Conservation (phyloP, 2,329 filamentous ascomycete genomes). For the Drechslera avenae region DNA sequence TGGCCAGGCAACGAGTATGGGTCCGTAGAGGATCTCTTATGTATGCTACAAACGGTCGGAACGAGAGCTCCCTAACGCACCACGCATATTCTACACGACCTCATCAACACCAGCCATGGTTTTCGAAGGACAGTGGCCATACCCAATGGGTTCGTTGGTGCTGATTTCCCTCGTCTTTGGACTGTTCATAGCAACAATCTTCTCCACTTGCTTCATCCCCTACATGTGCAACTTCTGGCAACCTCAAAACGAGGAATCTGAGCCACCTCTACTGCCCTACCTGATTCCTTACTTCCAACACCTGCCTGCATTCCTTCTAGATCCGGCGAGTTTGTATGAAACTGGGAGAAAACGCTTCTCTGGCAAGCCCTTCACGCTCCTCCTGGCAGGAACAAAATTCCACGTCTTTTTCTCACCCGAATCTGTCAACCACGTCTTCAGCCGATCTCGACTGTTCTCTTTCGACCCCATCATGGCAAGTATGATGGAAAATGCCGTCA, state of each 20-base stretch:
- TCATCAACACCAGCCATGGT: neutral
- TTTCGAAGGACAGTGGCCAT: neutral
- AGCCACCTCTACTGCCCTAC: neutral
- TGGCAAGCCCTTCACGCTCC: neutral
- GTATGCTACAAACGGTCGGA: too few species aligned
- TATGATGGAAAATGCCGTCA: slow-evolving; percentile 1
- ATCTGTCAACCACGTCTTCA: neutral
- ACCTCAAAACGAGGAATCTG: neutral
- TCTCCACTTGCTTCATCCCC: neutral
- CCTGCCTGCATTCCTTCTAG: neutral
- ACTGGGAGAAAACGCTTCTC: neutral
- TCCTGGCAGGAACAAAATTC: neutral
- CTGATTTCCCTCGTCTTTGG: neutral
- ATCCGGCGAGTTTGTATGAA: neutral
- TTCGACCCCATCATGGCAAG: slow-evolving; percentile 2
- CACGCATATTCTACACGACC: neutral
- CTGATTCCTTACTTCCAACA: neutral
- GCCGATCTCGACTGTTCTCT: neutral
- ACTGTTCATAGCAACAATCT: neutral
- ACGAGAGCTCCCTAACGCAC: neutral
- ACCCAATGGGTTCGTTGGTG: neutral
- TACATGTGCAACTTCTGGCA: neutral
- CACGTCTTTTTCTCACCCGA: neutral
- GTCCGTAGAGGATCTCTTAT: neutral
- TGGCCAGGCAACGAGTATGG: neutral